These are phyloP conservation scores for Carex kokanica DNA, from an alignment of 176 grass and related monocot species.

Conservation along the genomic window DNA sequence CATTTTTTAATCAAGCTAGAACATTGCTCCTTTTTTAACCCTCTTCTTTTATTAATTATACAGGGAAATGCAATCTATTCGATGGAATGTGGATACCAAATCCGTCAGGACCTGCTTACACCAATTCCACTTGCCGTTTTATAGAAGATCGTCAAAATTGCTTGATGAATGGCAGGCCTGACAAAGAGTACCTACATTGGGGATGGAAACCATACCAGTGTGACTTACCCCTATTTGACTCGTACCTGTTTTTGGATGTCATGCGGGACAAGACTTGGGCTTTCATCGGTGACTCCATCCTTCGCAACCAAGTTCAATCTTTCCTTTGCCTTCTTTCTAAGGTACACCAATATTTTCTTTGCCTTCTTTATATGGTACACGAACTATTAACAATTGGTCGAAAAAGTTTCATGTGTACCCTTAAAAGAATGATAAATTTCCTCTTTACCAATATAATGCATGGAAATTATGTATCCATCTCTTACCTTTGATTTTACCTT, in stretches of 20 bases:
- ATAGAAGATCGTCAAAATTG: conserved; percentile 79
- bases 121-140: conserved; percentile 65
- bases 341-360: conserved; percentile 53
- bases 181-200: conserved; percentile 60
- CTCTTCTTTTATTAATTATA: neutral
- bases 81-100: conserved; percentile 58
- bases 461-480: neutral
- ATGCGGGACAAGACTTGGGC: conserved; percentile 74
- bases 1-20: neutral
- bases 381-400: conserved; percentile 9
- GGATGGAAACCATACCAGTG: conserved; percentile 74
- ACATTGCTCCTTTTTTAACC: neutral
- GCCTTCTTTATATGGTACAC: conserved; percentile 43
- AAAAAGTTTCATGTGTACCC: neutral
- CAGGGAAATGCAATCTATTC: conserved; percentile 47
- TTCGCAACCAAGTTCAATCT: conserved; percentile 85
- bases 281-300: conserved; percentile 77
- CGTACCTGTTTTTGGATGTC: conserved; percentile 49
- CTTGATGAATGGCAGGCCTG: conserved; percentile 67
- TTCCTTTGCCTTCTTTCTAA: conserved; percentile 79
- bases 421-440: conserved; percentile 3
- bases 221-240: conserved; percentile 50
- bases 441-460: neutral
- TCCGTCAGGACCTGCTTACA: conserved; percentile 64
- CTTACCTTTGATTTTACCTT: neutral